Evolutionary conservation across 1,139 yeast species (phyloP).

Genomic region (Scheffersomyces stambukii): DNA sequence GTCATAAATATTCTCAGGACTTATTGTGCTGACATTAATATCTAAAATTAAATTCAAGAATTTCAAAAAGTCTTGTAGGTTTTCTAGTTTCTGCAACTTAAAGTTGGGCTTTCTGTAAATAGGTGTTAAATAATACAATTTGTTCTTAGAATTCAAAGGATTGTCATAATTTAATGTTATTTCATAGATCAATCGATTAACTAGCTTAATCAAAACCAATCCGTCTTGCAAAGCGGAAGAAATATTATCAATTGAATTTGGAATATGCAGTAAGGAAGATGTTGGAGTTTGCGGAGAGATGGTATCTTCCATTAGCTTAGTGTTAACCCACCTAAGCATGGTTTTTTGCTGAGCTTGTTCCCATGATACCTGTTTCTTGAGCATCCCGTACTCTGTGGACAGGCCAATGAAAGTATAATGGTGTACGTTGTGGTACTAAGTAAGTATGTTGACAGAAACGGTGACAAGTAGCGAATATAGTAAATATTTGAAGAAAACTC

Average conservation of each 20-base stretch:
- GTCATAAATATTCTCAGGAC: slow-evolving; percentile 66
- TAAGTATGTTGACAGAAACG: too few relatives aligned
- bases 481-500: too few relatives aligned
- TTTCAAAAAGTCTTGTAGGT: slow-evolving; percentile 53
- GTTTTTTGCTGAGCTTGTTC: slow-evolving; percentile 41
- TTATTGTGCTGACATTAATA: slow-evolving; percentile 48
- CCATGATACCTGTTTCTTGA: slow-evolving; percentile 22
- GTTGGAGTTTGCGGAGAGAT: slow-evolving; percentile 8
- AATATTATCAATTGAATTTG: slow-evolving; percentile 4
- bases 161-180: slow-evolving; percentile 8
- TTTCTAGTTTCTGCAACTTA: slow-evolving; percentile 60
- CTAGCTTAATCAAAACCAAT: slow-evolving; percentile 30
- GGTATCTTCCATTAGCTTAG: slow-evolving; percentile 19
- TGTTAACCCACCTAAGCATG: slow-evolving; percentile 46
- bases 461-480: too few relatives aligned
- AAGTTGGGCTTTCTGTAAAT: slow-evolving; percentile 45
- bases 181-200: slow-evolving; percentile 29
- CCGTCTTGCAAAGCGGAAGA: slow-evolving; percentile 36
- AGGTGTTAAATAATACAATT: slow-evolving; percentile 29
- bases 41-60: slow-evolving; percentile 49
- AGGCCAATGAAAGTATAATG: too few relatives aligned
- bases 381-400: too few relatives aligned
- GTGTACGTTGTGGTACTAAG: too few relatives aligned
- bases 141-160: slow-evolving; percentile 15
- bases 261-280: slow-evolving; percentile 3